Conservation (phyloP, 768 basidiomycete species). For the Mycena capillaripes region DNA sequence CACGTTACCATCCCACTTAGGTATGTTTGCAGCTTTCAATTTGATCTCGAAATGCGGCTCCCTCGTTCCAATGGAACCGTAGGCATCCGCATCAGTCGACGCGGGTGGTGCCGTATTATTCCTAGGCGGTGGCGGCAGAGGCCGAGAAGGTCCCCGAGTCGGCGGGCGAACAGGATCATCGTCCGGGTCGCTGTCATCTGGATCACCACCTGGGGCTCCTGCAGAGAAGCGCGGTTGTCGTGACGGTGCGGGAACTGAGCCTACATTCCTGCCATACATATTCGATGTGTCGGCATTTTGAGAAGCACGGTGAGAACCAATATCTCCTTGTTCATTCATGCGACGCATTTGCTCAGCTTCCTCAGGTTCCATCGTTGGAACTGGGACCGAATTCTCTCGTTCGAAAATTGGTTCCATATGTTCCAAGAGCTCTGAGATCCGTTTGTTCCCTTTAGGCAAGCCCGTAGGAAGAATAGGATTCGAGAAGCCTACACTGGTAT, state of each 20-base stretch:
- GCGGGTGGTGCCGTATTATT: neutral
- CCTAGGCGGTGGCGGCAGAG: neutral
- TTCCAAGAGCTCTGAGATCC: neutral
- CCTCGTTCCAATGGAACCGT: neutral
- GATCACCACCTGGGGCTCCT: neutral
- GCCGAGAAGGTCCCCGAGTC: neutral
- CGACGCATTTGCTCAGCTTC: neutral
- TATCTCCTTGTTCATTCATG: neutral
- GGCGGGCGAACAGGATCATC: neutral
- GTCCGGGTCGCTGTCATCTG: neutral
- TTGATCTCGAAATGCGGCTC: neutral
- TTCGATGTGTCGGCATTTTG: neutral
- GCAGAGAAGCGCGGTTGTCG: neutral
- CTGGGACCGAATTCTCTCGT: neutral
- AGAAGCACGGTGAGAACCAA: neutral
- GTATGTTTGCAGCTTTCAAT: neutral
- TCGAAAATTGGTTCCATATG: neutral
- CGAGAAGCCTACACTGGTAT: neutral
- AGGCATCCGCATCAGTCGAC: neutral
- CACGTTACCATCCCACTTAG: neutral
- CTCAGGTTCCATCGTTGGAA: neutral
- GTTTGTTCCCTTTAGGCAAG: neutral
- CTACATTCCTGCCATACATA: too few relatives aligned
- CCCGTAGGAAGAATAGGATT: neutral
- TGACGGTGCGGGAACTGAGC: too few relatives aligned